Evolutionary conservation across 2,329 filamentous ascomycete species (phyloP), one percentile per base, ranked within the genome.

Genomic region (Ceratocystiopsis brevicomis): DNA sequence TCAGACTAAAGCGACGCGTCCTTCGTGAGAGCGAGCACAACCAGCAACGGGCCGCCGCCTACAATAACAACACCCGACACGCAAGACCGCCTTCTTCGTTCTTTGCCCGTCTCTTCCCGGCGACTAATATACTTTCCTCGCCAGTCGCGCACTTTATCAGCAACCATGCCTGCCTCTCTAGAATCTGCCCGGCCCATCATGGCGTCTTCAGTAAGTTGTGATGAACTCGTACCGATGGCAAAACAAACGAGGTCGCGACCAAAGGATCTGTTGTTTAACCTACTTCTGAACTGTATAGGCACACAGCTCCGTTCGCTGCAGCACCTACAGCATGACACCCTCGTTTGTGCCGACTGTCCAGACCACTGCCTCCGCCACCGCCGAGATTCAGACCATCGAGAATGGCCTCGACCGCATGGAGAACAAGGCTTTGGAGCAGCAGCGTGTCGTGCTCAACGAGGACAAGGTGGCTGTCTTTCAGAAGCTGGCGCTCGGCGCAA

Each of bases 401-500:
- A 74, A 78, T 48, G 79, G 81, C 47, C 74, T 94, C 50, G 78
- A 85, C 54, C 82, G 86, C 55, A 81, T 95, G 64, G 83, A 92
- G 61, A 90, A 93, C 68, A 85, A 84, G 62, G 81, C 81, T 40
- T 76, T 94, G 25, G 66, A 75, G 52, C 74, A 80, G 54, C 87
- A 95, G 65, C 80, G 87, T 52, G 87, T 87, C 56, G 68, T 76
- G 45, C 74, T 87, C 49, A 81, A 69, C 57, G 74, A 80, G 49
- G 77, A 88, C 61, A 92, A 93, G 69, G 75, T 71, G 17, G 81
- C 84, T 54, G 78, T 81, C 57, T 68, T 93, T 61, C 78, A 76
- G 65, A 92, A 92, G 65, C 71, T 93, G 46, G 86, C 86, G 35
- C 72, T 94, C 42, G 82, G 86, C 40, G 86, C 86, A 47, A 94